Conservation (phyloP, 2,329 filamentous ascomycete genomes). For the Colletotrichum ledebouriae region DNA sequence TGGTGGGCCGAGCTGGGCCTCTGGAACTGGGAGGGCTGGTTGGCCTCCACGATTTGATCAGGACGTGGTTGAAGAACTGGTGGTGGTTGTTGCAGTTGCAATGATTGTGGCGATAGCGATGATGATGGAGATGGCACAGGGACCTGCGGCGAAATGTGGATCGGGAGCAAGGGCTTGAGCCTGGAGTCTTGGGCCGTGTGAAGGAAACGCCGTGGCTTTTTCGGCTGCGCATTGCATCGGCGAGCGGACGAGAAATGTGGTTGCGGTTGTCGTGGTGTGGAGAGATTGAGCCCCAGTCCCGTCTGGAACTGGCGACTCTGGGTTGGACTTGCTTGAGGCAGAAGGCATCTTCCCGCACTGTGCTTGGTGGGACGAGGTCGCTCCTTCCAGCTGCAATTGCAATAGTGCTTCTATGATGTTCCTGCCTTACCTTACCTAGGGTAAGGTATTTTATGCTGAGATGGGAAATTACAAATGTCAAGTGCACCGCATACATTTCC, state of each 20-base stretch:
- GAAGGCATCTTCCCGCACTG: constrained; percentile 32
- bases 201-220: constrained; percentile 11
- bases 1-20: constrained; percentile 22
- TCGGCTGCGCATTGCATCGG: constrained; percentile 15
- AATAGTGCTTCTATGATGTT: not conserved
- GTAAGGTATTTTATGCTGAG: too few species aligned
- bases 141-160: constrained; percentile 30
- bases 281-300: not conserved
- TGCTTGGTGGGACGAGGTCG: not conserved
- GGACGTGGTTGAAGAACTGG: constrained; percentile 38
- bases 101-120: constrained; percentile 24
- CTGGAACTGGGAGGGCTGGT: constrained; percentile 11
- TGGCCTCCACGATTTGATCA: constrained; percentile 1
- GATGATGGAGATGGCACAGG: constrained; percentile 26
- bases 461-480: too few species aligned
- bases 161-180: constrained; percentile 4
- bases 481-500: too few species aligned
- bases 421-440: not conserved
- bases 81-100: constrained; percentile 35
- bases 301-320: not conserved
- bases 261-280: constrained; percentile 8
- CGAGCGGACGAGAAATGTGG: constrained; percentile 10
- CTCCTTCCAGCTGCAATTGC: not conserved
- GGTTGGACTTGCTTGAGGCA: constrained; percentile 2
- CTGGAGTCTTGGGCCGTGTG: constrained; percentile 3